A percentile compares a stretch with the other conserved stretches of the same genome.
Evolutionary conservation across 139 green algal genomes (phyloP).

Genomic region (Picochlorum sp.): DNA sequence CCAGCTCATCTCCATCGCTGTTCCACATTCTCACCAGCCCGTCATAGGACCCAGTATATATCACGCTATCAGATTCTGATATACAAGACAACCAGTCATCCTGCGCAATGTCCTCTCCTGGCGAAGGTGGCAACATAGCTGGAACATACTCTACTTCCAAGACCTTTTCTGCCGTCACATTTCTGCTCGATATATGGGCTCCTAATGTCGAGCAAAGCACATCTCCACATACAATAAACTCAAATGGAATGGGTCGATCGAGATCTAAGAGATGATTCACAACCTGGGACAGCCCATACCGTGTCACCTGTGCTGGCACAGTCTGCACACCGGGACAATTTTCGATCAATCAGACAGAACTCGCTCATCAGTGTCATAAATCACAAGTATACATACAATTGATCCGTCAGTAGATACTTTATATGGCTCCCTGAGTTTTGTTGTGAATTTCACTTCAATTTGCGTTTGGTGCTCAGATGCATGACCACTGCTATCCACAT

Average conservation of each 20-base stretch:
- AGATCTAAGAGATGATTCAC: constrained; percentile 86
- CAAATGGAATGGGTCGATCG: constrained; percentile 79
- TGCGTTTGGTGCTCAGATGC: constrained; percentile 43
- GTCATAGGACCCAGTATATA: constrained; percentile 21
- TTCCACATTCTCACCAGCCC: constrained; percentile 19
- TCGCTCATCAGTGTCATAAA: neutral
- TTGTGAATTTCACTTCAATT: constrained; percentile 71
- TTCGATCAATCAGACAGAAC: too few relatives aligned
- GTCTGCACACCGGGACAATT: constrained; percentile 38
- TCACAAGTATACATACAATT: neutral
- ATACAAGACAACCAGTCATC: constrained; percentile 37
- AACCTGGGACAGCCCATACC: constrained; percentile 90
- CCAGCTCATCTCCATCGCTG: neutral
- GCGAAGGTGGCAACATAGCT: constrained; percentile 69
- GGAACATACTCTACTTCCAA: constrained; percentile 88
- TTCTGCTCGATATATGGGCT: constrained; percentile 51
- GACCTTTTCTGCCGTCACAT: constrained; percentile 75
- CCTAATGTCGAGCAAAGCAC: constrained; percentile 77
- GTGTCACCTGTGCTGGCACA: constrained; percentile 75
- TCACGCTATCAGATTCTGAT: neutral
- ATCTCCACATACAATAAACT: constrained; percentile 85
- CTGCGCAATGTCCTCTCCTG: constrained; percentile 30
- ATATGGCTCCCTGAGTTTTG: constrained; percentile 61
- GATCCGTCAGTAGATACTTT: constrained; percentile 32
- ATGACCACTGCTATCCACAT: neutral